phyloP scores from a whole-genome alignment of 768 basidiomycete species.

The Hortiboletus flavorubellus region DNA sequence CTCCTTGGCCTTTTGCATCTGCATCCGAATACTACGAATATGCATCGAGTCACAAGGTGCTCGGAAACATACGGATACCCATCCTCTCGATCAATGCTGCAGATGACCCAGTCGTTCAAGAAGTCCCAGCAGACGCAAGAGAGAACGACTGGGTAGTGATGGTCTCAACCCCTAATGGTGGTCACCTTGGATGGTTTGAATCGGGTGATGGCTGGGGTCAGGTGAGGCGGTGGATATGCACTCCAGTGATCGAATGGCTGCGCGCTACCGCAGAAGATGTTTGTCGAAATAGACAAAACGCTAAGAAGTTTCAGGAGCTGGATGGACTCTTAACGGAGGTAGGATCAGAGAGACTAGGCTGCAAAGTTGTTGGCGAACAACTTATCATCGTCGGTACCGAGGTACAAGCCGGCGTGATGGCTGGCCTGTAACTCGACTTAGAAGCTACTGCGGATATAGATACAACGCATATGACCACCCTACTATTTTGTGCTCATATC shows the following conservation, averaged over 20 bases:
- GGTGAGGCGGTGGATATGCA: slow-evolving; percentile 58
- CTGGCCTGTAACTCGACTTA: slow-evolving; percentile 48
- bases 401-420: slow-evolving; percentile 52
- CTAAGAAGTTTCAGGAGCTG: slow-evolving; percentile 40
- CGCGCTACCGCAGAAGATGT: slow-evolving; percentile 54
- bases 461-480: slow-evolving; percentile 6
- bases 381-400: slow-evolving; percentile 51
- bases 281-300: slow-evolving; percentile 33
- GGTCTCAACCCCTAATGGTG: slow-evolving; percentile 61
- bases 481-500: slow-evolving; percentile 1
- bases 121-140: slow-evolving; percentile 55
- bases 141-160: slow-evolving; percentile 55
- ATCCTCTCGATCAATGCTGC: slow-evolving; percentile 71
- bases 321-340: slow-evolving; percentile 63
- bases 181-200: slow-evolving; percentile 86
- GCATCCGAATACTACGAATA: slow-evolving; percentile 47
- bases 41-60: slow-evolving; percentile 58
- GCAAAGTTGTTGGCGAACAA: slow-evolving; percentile 53
- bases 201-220: slow-evolving; percentile 34
- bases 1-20: slow-evolving; percentile 47
- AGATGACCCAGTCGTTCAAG: slow-evolving; percentile 73
- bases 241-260: slow-evolving; percentile 72
- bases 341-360: slow-evolving; percentile 54
- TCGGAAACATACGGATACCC: slow-evolving; percentile 63
- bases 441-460: slow-evolving; percentile 12